Conservation (phyloP, 129 eudicot genomes). For the Silybum marianum region DNA sequence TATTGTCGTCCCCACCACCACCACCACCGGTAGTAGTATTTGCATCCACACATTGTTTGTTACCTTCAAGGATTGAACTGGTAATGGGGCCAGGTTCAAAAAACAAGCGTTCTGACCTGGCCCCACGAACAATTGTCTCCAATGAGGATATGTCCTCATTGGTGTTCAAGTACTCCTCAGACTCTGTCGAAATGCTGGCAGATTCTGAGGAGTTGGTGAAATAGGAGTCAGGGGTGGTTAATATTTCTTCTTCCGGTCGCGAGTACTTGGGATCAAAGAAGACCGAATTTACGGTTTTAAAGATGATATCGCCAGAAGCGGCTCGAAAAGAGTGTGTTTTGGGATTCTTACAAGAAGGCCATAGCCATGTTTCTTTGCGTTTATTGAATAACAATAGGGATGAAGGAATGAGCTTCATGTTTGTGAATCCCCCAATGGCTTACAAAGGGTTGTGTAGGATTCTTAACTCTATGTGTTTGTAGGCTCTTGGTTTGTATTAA, state of each 20-base stretch:
- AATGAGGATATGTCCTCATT: conserved; percentile 31
- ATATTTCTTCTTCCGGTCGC: conserved; percentile 32
- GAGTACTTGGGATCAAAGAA: conserved; percentile 54
- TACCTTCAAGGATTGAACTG: conserved; percentile 46
- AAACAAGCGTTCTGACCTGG: conserved; percentile 57
- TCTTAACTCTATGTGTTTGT: conserved; percentile 16
- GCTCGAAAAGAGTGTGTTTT: conserved; percentile 69
- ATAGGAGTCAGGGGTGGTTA: conserved; percentile 49
- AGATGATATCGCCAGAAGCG: conserved; percentile 45
- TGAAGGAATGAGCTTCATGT: conserved; percentile 61
- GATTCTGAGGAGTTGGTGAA: conserved; percentile 69
- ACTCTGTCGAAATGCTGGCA: conserved; percentile 56
- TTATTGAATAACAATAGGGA: conserved; percentile 51
- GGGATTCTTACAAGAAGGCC: conserved; percentile 88
- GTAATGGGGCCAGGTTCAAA: conserved; percentile 66
- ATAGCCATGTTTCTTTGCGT: conserved; percentile 48
- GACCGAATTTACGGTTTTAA: conserved; percentile 81
- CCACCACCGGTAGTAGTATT: background rate
- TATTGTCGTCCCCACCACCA: background rate
- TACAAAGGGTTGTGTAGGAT: conserved; percentile 21
- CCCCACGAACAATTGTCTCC: conserved; percentile 68
- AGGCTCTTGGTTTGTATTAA: conserved; percentile 34
- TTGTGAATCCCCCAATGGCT: conserved; percentile 41
- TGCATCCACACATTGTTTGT: conserved; percentile 8
- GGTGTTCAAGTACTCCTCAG: conserved; percentile 40